A percentile compares a stretch with the other conserved stretches of the same genome.
Conservation (phyloP, 2,329 filamentous ascomycete genomes). For the Aspergillus hiratsukae region DNA sequence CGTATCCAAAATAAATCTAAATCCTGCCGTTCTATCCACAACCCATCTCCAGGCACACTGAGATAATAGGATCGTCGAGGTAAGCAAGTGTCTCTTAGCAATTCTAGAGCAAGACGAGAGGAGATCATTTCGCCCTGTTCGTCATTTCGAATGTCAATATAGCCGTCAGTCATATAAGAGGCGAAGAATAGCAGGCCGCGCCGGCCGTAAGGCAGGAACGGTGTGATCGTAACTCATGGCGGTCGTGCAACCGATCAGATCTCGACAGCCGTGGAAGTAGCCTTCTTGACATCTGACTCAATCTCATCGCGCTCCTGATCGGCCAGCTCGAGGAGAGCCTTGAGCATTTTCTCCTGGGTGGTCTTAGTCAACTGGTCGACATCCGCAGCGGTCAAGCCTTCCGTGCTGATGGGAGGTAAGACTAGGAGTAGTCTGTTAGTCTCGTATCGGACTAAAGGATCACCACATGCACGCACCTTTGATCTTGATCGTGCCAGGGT, state of each 20-base stretch:
- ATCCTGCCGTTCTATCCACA: neutral
- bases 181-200: neutral
- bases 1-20: neutral
- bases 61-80: too few relatives aligned
- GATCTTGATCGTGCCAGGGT: slow-evolving; percentile 65
- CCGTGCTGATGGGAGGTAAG: slow-evolving; percentile 73
- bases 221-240: neutral
- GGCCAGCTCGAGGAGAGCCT: slow-evolving; percentile 47
- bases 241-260: slow-evolving; percentile 22
- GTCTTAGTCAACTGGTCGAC: slow-evolving; percentile 67
- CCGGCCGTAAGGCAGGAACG: neutral
- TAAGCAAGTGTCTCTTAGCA: neutral
- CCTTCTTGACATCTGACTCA: slow-evolving; percentile 18
- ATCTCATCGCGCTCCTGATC: slow-evolving; percentile 18
- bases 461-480: slow-evolving; percentile 54
- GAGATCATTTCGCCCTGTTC: neutral
- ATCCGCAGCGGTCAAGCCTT: slow-evolving; percentile 66
- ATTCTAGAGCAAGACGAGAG: neutral
- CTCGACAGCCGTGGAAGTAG: slow-evolving; percentile 31
- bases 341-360: slow-evolving; percentile 71
- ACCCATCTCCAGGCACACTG: neutral
- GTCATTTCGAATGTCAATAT: neutral
- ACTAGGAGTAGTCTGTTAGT: slow-evolving; percentile 48
- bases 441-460: neutral
- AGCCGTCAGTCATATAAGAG: neutral